Evolutionary conservation across 352 stramenopile species (phyloP).

Genomic region (Phytophthora ohioensis): DNA sequence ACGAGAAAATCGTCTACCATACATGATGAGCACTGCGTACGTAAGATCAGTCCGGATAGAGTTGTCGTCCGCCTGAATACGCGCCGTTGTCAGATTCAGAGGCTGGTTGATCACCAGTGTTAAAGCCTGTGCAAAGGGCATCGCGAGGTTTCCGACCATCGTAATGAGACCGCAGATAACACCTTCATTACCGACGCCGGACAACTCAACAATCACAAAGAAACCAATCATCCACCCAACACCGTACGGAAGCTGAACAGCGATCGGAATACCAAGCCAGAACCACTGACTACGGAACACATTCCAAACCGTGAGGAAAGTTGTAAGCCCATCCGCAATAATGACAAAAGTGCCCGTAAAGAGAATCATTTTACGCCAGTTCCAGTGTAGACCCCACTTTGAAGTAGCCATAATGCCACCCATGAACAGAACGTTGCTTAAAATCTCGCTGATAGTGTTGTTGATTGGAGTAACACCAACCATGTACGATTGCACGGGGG

Average conservation of each 20-base stretch:
- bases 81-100: constrained; percentile 43
- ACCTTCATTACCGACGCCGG: constrained; percentile 55
- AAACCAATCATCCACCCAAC: constrained; percentile 47
- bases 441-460: constrained; percentile 39
- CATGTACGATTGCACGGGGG: constrained; percentile 44
- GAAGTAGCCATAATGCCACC: constrained; percentile 38
- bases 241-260: constrained; percentile 20
- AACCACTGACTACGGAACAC: constrained; percentile 54
- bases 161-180: constrained; percentile 52
- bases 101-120: constrained; percentile 41
- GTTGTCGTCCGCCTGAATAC: constrained; percentile 45
- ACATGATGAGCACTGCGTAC: constrained; percentile 45
- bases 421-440: constrained; percentile 41
- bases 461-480: constrained; percentile 41
- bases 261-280: constrained; percentile 43
- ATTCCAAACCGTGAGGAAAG: constrained; percentile 48
- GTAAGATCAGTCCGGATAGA: constrained; percentile 47
- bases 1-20: constrained; percentile 43
- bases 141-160: constrained; percentile 46
- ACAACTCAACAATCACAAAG: constrained; percentile 54
- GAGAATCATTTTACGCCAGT: constrained; percentile 46
- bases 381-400: constrained; percentile 53
- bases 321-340: constrained; percentile 39
- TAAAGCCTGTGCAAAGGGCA: constrained; percentile 45
- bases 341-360: constrained; percentile 37